These are phyloP conservation scores for Coleophoma cylindrospora DNA, from an alignment of 2,329 filamentous ascomycete species.

Conservation along the genomic window DNA sequence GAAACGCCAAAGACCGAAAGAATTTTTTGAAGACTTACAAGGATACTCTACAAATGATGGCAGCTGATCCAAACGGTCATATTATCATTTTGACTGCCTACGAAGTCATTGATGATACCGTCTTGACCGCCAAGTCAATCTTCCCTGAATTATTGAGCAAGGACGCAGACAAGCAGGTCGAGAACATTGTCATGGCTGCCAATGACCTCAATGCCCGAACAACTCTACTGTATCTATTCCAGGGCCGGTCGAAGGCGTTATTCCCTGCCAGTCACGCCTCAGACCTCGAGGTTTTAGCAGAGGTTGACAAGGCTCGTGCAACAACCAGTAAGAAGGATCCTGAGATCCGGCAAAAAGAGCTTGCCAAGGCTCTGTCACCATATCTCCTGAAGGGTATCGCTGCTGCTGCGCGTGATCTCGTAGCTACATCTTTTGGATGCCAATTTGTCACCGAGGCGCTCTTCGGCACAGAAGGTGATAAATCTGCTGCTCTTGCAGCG, in stretches of 20 bases:
- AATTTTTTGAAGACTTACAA: conserved; percentile 84
- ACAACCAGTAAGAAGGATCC: conserved; percentile 92
- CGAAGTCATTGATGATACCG: conserved; percentile 92
- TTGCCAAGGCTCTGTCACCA: conserved; percentile 69
- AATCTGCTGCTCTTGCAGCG: conserved; percentile 67
- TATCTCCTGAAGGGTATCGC: conserved; percentile 71
- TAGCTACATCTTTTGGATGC: conserved; percentile 74
- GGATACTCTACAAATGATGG: conserved; percentile 81
- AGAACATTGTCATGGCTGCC: conserved; percentile 59
- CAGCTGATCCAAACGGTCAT: conserved; percentile 73
- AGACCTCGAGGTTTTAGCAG: conserved; percentile 66
- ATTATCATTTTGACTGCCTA: conserved; percentile 78
- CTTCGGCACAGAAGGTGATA: conserved; percentile 70
- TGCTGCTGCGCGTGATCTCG: conserved; percentile 61
- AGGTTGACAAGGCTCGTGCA: conserved; percentile 74
- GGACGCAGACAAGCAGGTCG: conserved; percentile 53
- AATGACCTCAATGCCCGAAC: conserved; percentile 62
- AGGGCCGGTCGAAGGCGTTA: conserved; percentile 55
- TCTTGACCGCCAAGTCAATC: conserved; percentile 78
- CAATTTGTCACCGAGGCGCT: conserved; percentile 83
- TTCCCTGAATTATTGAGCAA: conserved; percentile 82
- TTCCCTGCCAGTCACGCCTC: conserved; percentile 58
- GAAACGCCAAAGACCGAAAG: conserved; percentile 89
- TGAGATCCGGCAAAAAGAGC: conserved; percentile 67
- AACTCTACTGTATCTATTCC: conserved; percentile 77